These are phyloP conservation scores for Angomonas ambiguus DNA, from an alignment of 208 protist genomes.

Conservation along the genomic window DNA sequence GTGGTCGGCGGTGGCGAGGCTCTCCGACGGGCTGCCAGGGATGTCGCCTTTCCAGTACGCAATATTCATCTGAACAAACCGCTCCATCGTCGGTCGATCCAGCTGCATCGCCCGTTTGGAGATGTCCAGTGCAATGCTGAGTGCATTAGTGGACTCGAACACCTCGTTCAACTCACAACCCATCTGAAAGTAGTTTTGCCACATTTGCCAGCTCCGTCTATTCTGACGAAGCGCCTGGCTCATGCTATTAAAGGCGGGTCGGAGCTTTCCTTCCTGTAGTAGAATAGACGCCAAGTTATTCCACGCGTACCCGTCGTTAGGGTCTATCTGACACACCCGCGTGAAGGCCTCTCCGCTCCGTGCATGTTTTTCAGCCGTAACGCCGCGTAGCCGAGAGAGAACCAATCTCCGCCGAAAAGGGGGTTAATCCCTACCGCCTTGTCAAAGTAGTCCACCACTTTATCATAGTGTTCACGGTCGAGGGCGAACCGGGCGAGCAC, in stretches of 20 bases:
- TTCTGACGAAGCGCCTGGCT: constrained; percentile 86
- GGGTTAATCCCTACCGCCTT: constrained; percentile 81
- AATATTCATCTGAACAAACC: constrained; percentile 76
- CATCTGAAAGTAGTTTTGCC: constrained; percentile 91
- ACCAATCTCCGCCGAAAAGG: constrained; percentile 91
- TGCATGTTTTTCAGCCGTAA: constrained; percentile 66
- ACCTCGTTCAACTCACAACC: constrained; percentile 83
- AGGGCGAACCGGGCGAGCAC: constrained; percentile 76
- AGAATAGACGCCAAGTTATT: constrained; percentile 89
- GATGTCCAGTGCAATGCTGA: constrained; percentile 74
- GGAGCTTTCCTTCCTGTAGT: constrained; percentile 66
- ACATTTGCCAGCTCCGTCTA: constrained; percentile 87
- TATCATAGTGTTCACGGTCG: constrained; percentile 80
- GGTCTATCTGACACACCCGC: constrained; percentile 86
- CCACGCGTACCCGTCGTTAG: constrained; percentile 86
- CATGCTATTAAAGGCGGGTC: constrained; percentile 88
- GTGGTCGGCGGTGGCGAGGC: constrained; percentile 12
- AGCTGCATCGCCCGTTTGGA: constrained; percentile 63
- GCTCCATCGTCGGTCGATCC: constrained; percentile 53
- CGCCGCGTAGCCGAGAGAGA: constrained; percentile 81
- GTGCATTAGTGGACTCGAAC: constrained; percentile 74
- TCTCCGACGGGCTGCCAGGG: constrained; percentile 36
- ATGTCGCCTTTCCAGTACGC: constrained; percentile 76
- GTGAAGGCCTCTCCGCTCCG: constrained; percentile 86
- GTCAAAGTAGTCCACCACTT: constrained; percentile 90